These are phyloP conservation scores for Rhizopus delemar DNA, from an alignment of 371 early-diverging fungal species.

Conservation along the genomic window DNA sequence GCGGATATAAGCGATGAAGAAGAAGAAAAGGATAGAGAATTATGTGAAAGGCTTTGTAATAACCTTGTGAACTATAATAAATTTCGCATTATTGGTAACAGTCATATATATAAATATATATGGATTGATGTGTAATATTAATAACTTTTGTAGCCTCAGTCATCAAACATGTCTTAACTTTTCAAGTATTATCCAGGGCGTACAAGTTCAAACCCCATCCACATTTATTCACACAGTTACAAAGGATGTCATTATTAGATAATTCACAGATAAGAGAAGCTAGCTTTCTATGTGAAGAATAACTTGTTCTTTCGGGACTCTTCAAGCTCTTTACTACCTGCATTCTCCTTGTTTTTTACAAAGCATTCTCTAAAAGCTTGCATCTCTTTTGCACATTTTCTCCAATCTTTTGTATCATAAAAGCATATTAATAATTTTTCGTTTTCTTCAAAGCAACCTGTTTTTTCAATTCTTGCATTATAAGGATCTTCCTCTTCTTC, in stretches of 20 bases:
- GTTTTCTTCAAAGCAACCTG: conserved; percentile 76
- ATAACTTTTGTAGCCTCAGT: conserved; percentile 48
- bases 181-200: conserved; percentile 56
- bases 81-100: conserved; percentile 54
- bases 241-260: conserved; percentile 37
- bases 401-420: conserved; percentile 78
- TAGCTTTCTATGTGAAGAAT: conserved; percentile 45
- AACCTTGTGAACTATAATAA: conserved; percentile 68
- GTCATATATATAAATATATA: background rate
- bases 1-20: conserved; percentile 14
- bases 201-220: conserved; percentile 47
- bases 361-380: conserved; percentile 71
- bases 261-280: conserved; percentile 43
- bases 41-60: conserved; percentile 31
- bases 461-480: conserved; percentile 60
- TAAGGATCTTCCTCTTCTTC: conserved; percentile 67
- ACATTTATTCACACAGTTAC: conserved; percentile 25
- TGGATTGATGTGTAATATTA: background rate
- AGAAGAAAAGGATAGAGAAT: conserved; percentile 19
- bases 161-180: conserved; percentile 63
- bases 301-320: conserved; percentile 13
- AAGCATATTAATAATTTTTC: conserved; percentile 76
- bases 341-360: conserved; percentile 54
- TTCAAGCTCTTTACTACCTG: conserved; percentile 44
- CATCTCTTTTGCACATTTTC: conserved; percentile 74